phyloP scores from a whole-genome alignment of 75 land plant genomes.

The Chamaecyparis obtusa region DNA sequence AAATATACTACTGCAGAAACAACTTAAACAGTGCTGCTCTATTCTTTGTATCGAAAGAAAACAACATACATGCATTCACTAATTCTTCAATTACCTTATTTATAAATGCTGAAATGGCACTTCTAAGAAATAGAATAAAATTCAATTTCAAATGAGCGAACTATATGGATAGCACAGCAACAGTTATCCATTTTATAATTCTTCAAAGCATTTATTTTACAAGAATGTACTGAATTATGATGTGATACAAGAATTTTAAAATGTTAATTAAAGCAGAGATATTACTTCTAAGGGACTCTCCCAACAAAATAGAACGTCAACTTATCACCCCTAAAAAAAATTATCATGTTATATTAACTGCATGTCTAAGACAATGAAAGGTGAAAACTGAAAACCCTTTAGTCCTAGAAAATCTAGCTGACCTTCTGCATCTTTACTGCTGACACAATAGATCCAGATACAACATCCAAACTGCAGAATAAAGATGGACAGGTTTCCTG shows the following conservation, averaged over 20 bases:
- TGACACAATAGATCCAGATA: neutral
- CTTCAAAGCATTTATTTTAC: neutral
- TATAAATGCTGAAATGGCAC: neutral
- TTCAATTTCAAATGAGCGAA: neutral
- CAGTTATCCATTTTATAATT: neutral
- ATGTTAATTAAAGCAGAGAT: neutral
- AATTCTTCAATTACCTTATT: neutral
- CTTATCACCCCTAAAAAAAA: neutral
- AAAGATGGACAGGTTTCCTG: neutral
- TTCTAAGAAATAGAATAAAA: neutral
- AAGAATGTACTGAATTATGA: neutral
- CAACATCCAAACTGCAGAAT: neutral
- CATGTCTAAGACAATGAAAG: neutral
- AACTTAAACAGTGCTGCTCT: neutral
- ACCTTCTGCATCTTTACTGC: neutral
- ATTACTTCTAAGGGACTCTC: neutral
- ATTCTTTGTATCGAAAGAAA: neutral
- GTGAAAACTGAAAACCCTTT: neutral
- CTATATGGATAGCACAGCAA: neutral
- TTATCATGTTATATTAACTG: neutral
- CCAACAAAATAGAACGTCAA: neutral
- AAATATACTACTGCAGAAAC: neutral
- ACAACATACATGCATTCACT: neutral
- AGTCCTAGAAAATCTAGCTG: neutral
- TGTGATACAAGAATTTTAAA: neutral